A percentile compares a stretch with the other conserved stretches of the same genome.
Conservation (phyloP, 1,284 basidiomycete genomes). For the Caloboletus firmus region DNA sequence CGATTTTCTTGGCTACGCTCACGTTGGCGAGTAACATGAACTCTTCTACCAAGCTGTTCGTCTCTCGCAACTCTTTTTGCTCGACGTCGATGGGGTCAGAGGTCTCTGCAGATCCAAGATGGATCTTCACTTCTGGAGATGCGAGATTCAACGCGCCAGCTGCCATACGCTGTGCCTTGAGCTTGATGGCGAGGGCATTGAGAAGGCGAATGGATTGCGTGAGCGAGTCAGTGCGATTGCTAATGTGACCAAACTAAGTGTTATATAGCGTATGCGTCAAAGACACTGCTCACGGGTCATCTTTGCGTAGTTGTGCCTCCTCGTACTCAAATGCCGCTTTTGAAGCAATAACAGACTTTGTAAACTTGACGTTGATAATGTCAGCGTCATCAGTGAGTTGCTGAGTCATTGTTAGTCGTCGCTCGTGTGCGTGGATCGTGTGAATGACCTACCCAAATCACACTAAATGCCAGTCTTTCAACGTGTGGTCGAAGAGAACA, state of each 20-base stretch:
- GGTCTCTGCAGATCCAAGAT: conserved; percentile 89
- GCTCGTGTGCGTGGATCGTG: background rate
- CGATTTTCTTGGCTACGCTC: conserved; percentile 89
- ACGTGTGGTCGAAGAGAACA: conserved; percentile 94
- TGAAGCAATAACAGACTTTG: conserved; percentile 95
- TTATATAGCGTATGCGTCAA: background rate
- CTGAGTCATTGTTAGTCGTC: conserved; percentile 42
- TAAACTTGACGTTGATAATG: conserved; percentile 89
- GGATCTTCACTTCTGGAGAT: conserved; percentile 96
- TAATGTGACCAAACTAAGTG: conserved; percentile 30
- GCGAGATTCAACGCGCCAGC: conserved; percentile 97
- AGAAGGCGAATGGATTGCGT: conserved; percentile 88
- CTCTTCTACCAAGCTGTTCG: conserved; percentile 97
- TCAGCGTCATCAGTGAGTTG: conserved; percentile 85
- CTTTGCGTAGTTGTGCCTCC: conserved; percentile 92
- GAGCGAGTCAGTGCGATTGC: conserved; percentile 78
- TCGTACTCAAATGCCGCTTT: conserved; percentile 98
- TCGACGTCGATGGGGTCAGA: conserved; percentile 97
- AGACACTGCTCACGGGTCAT: conserved; percentile 69
- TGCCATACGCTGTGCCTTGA: conserved; percentile 86
- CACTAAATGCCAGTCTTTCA: conserved; percentile 93
- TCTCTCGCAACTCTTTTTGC: conserved; percentile 91
- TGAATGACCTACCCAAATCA: conserved; percentile 79
- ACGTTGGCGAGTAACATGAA: conserved; percentile 99
- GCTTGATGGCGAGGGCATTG: conserved; percentile 84